Conservation (phyloP, 208 protist species). For the Phytomonas sp. region DNA sequence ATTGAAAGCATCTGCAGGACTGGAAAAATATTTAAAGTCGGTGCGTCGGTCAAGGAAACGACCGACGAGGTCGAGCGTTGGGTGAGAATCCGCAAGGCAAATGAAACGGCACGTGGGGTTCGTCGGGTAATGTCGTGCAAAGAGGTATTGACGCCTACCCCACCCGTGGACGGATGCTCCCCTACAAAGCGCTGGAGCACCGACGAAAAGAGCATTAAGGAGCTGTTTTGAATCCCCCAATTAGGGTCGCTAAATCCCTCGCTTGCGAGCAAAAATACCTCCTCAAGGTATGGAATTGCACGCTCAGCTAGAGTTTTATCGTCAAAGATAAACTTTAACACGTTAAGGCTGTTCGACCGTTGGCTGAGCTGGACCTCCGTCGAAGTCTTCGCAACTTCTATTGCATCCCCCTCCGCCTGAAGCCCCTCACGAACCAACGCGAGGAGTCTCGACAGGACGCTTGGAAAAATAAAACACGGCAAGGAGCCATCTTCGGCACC, state of each 20-base stretch:
- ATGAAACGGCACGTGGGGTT: conserved; percentile 49
- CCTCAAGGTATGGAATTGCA: conserved; percentile 52
- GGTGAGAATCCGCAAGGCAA: conserved; percentile 18
- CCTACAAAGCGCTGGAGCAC: conserved; percentile 87
- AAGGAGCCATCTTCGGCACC: conserved; percentile 71
- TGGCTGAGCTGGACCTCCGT: conserved; percentile 43
- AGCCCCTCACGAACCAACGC: conserved; percentile 19
- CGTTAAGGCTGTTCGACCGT: conserved; percentile 86
- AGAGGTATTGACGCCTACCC: conserved; percentile 74
- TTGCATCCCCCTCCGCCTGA: neutral
- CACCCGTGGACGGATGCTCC: conserved; percentile 73
- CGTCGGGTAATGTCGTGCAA: conserved; percentile 65
- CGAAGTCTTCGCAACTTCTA: neutral
- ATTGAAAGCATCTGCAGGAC: conserved; percentile 88
- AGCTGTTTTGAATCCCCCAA: conserved; percentile 89
- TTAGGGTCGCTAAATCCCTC: conserved; percentile 67
- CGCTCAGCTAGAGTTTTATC: conserved; percentile 69
- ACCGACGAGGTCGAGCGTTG: neutral
- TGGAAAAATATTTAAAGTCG: conserved; percentile 70
- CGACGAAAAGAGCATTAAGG: conserved; percentile 85
- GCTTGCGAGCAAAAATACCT: conserved; percentile 73
- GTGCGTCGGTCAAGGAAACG: conserved; percentile 4
- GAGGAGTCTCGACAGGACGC: conserved; percentile 55
- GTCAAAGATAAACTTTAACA: conserved; percentile 90
- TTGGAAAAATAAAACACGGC: conserved; percentile 59